A percentile compares a stretch with the other conserved stretches of the same genome.
Conservation (phyloP, 208 protist genomes). For the Acanthamoeba rhysodes region DNA sequence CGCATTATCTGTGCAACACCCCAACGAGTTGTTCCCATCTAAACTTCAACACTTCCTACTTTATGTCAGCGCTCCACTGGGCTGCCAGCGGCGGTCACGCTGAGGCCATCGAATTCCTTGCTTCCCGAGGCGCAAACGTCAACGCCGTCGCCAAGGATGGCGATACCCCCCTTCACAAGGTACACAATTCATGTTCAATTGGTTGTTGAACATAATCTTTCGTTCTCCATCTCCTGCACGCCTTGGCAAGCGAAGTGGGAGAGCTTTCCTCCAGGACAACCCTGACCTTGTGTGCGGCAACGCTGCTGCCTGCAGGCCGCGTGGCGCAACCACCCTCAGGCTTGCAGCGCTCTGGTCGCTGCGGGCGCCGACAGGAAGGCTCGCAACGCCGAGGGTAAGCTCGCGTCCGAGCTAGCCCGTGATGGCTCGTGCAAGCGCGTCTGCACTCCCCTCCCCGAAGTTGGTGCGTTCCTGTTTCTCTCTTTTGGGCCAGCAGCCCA, state of each 20-base stretch:
- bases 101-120: constrained; percentile 54
- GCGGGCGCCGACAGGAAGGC: constrained; percentile 34
- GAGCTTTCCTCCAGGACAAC: background rate
- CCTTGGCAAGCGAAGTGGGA: background rate
- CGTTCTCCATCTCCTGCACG: background rate
- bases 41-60: background rate
- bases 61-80: constrained; percentile 52
- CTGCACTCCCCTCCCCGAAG: constrained; percentile 33
- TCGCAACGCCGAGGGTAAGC: constrained; percentile 22
- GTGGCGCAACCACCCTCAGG: constrained; percentile 60
- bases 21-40: background rate
- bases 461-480: background rate
- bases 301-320: constrained; percentile 18
- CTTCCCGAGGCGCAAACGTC: background rate
- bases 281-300: background rate
- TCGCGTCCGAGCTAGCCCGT: constrained; percentile 12
- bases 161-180: constrained; percentile 69
- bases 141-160: constrained; percentile 61
- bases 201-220: background rate
- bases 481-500: background rate
- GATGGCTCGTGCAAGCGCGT: constrained; percentile 4
- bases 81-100: constrained; percentile 59
- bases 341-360: constrained; percentile 27
- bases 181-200: background rate
- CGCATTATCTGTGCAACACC: background rate